A percentile compares a stretch with the other conserved stretches of the same genome.
phyloP scores from a whole-genome alignment of 805 yeast species.

The Yarrowia phangngaensis region DNA sequence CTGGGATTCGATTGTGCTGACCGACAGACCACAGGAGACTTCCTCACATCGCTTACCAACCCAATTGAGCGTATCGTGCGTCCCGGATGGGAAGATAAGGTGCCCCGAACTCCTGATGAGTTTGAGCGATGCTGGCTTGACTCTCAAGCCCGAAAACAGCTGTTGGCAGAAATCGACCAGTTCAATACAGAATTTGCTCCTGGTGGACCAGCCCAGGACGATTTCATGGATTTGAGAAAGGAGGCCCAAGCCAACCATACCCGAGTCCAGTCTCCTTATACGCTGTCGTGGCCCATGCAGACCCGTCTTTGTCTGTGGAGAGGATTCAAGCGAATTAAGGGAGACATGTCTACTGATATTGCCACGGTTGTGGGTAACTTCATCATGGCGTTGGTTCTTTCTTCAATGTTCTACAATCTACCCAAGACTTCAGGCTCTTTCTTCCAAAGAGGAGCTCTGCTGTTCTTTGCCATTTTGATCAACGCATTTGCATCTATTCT shows the following conservation, averaged over 20 bases:
- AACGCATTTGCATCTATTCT: slow-evolving; percentile 47
- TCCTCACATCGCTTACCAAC: slow-evolving; percentile 53
- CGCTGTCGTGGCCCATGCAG: slow-evolving; percentile 46
- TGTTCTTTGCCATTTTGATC: slow-evolving; percentile 54
- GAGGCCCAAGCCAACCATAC: slow-evolving; percentile 37
- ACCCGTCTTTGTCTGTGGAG: slow-evolving; percentile 47
- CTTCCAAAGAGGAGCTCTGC: slow-evolving; percentile 55
- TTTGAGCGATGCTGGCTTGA: slow-evolving; percentile 50
- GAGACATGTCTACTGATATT: slow-evolving; percentile 49
- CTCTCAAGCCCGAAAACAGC: slow-evolving; percentile 44
- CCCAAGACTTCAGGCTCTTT: slow-evolving; percentile 51
- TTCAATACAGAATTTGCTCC: slow-evolving; percentile 32
- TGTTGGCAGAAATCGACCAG: slow-evolving; percentile 47
- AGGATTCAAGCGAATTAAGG: slow-evolving; percentile 51
- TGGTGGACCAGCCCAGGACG: slow-evolving; percentile 33
- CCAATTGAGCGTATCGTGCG: slow-evolving; percentile 49
- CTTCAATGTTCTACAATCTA: slow-evolving; percentile 53
- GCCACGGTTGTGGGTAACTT: slow-evolving; percentile 46
- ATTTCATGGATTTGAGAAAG: slow-evolving; percentile 37
- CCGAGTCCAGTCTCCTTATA: slow-evolving; percentile 42
- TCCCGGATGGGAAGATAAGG: slow-evolving; percentile 46
- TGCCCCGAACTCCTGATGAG: slow-evolving; percentile 53
- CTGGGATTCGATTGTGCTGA: slow-evolving; percentile 57
- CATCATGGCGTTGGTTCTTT: slow-evolving; percentile 51
- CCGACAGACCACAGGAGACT: slow-evolving; percentile 60